Evolutionary conservation across 1,284 basidiomycete species (phyloP), one percentile per base, ranked within the genome.

Genomic region (Meira miltonrushii): DNA sequence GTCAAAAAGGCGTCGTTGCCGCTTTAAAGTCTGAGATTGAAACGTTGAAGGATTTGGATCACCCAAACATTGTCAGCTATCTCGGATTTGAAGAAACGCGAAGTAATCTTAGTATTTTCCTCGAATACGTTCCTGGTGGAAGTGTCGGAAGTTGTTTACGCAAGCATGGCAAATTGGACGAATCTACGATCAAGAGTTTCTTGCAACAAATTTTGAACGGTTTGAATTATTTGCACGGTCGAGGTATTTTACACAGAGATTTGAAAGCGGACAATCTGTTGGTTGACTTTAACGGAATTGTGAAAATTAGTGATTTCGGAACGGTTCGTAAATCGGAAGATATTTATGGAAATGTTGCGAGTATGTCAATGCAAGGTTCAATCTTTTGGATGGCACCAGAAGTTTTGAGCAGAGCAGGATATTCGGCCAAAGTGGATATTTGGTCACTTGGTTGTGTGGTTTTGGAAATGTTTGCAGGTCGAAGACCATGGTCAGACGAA

Each of bases 361-460:
- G 90, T 52, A 81, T 81, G 80, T 80, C 79, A 21, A 89, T 99
- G 87, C 90, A 92, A 79, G 95, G 95, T 17, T 93, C 91, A 15
- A 88, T 97, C 50, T 98, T 96, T 79, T 99, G 95, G 81, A 99
- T 98, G 94, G 94, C 95, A 7, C 95, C 94, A 1, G 94, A 99
- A 81, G 91, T 98, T 40, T 85, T 88, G 72, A 86, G 87, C 71
- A 87, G 87, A 39, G 78, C 79, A 58, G 82, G 90, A 0, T 98
- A 98, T 79, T 92, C 89, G 68, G 91, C 88, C 70, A 98, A 98
- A 80, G 88, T 96, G 39, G 95, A 98, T 77, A 96, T 98, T 66
- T 98, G 94, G 95, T 92, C 89, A 76, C 84, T 98, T 2, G 94
- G 94, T 0, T 99, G 94, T 80, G 90, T 98, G 13, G 89, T 95